Conservation (phyloP, 2,329 filamentous ascomycete genomes). For the Huntiella decipiens region DNA sequence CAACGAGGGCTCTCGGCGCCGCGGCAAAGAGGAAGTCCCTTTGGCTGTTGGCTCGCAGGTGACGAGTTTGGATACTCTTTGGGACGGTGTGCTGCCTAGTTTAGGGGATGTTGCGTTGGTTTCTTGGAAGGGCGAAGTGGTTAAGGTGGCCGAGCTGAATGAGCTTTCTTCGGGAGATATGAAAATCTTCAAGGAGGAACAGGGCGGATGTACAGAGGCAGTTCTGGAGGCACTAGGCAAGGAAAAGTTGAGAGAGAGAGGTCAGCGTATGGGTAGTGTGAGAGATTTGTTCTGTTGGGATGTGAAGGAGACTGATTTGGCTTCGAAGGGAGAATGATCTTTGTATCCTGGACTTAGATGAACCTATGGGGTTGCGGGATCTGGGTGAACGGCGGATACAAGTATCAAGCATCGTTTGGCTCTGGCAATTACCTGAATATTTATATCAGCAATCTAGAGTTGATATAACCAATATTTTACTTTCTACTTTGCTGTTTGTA, state of each 20-base stretch:
- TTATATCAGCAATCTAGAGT: too few species aligned
- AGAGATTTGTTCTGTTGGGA: conserved; percentile 45
- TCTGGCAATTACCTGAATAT: too few species aligned
- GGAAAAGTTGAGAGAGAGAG: conserved; percentile 9
- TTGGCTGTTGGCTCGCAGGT: conserved; percentile 25
- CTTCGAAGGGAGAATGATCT: too few species aligned
- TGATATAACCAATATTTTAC: too few species aligned
- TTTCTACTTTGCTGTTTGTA: too few species aligned
- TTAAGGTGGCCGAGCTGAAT: conserved; percentile 20
- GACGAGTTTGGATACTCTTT: conserved; percentile 29
- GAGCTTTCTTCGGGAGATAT: conserved; percentile 32
- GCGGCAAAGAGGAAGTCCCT: conserved; percentile 16
- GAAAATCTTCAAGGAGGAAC: conserved; percentile 36
- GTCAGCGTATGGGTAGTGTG: conserved; percentile 19
- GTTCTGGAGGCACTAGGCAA: conserved; percentile 14
- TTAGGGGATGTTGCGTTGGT: conserved; percentile 37
- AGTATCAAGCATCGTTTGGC: too few species aligned
- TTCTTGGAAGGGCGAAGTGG: conserved; percentile 37
- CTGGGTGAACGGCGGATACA: too few species aligned
- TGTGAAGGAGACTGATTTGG: too few species aligned
- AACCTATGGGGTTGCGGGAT: too few species aligned
- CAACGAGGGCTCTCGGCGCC: conserved; percentile 10
- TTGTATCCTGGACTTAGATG: too few species aligned
- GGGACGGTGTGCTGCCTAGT: conserved; percentile 23
- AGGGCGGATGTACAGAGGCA: conserved; percentile 44